Base-by-base conservation (phyloP, 2,329 filamentous ascomycete species). In the Xylariaceae sp. region DNA sequence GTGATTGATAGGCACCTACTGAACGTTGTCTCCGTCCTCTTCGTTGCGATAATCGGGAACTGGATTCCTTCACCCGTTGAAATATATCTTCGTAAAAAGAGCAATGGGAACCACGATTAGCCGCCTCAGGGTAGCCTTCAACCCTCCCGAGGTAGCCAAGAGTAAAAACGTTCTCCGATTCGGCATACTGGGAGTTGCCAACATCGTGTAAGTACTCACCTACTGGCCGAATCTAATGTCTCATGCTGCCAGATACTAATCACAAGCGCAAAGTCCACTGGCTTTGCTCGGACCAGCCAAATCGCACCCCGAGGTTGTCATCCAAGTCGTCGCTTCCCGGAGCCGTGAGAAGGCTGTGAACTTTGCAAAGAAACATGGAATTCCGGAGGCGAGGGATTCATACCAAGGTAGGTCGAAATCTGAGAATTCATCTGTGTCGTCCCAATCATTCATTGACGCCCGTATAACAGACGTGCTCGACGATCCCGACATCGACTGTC, bases 261-360 rank as follows among this genome's bases (percentile, higher is more conserved):
- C 8, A 37, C 35, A 37, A 37, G 3, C 35, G 8, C 8, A 34
- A 37, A 37, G 35, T 37, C 4, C 35, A 37, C 12, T 37, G 8
- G 35, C 35, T 11, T 11, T 37, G 35, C 35, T 37, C 35, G 35
- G 35, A 7, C 79, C 80, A 0, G 79, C 80, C 11, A 75, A 71
- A 57, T 73, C 71, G 2, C 80, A 84, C 60, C 70, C 79, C 0
- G 78, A 80, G 40, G 76, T 83, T 11, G 69, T 81, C 9, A 56
- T 84, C 9, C 71, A 75, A 6, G 76, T 74, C 3, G 72, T 84
- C 1, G 78, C 80, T 2, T 78, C 80, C 2, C 72, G 80, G 3
- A 74, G 80, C 63, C 68, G 61, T 34, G 65, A 64, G 3, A 76
- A 70, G 49, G 81, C 80, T 0, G 66, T 73, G 48, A 70, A 68